phyloP scores from a whole-genome alignment of 176 grass and related monocot genomes.

The Chrysopogon serrulatus region DNA sequence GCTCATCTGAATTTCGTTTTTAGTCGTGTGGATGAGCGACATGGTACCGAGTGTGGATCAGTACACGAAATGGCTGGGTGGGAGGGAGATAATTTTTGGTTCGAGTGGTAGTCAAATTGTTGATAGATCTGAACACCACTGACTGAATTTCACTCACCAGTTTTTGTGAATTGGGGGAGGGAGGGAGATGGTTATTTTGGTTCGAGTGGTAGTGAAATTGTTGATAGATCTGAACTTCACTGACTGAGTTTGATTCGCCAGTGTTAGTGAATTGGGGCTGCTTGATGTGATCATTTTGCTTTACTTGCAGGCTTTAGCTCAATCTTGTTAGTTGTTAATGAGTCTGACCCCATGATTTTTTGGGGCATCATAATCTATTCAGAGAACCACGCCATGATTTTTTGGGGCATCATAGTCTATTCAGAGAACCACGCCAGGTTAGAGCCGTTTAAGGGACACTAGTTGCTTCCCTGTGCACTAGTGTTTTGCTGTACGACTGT shows the following conservation, averaged over 20 bases:
- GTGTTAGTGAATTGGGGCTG: not conserved
- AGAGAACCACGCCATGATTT: not conserved
- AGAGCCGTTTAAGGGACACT: not conserved
- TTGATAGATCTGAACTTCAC: not conserved
- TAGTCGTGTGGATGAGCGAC: not conserved
- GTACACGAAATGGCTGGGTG: not conserved
- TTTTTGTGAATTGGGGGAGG: not conserved
- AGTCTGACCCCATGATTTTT: too few relatives aligned
- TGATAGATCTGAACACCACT: not conserved
- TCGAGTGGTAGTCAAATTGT: not conserved
- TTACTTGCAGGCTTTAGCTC: not conserved
- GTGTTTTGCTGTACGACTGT: not conserved
- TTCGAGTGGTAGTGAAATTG: not conserved
- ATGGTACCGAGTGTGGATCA: not conserved
- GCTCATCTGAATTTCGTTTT: constrained; percentile 23
- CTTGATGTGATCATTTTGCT: not conserved
- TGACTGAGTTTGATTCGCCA: not conserved
- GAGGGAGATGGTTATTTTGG: not conserved
- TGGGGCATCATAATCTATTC: not conserved
- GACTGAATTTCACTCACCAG: not conserved
- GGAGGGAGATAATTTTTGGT: not conserved
- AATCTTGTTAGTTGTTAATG: not conserved
- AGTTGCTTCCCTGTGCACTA: not conserved
- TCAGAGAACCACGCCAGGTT: not conserved
- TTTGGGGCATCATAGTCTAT: not conserved